Evolutionary conservation across 768 basidiomycete species (phyloP).

Genomic region (Amanita brunnescens): DNA sequence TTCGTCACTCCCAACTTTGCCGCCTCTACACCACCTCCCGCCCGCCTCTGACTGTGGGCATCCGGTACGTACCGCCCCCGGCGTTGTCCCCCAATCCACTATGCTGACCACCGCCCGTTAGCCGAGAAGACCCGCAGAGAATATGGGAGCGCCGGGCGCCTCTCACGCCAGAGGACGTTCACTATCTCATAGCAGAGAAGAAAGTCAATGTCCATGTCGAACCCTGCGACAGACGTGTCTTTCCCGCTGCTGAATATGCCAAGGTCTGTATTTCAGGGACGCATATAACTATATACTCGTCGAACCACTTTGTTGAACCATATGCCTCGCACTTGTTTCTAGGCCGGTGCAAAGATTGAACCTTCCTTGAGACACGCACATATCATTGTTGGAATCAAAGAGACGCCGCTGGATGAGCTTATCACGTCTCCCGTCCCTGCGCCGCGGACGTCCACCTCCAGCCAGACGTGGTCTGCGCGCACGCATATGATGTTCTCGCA

Average conservation of each 20-base stretch:
- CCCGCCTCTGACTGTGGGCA: slow-evolving; percentile 21
- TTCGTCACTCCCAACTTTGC: neutral
- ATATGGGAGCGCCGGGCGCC: slow-evolving; percentile 87
- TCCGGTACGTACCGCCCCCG: slow-evolving; percentile 15
- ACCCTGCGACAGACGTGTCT: slow-evolving; percentile 70
- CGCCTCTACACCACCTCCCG: slow-evolving; percentile 6
- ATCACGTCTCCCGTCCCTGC: slow-evolving; percentile 32
- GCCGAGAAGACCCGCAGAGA: slow-evolving; percentile 70
- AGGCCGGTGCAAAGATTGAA: slow-evolving; percentile 75
- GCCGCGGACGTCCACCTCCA: slow-evolving; percentile 8
- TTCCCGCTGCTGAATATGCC: slow-evolving; percentile 50
- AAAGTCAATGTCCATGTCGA: slow-evolving; percentile 66
- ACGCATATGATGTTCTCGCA: slow-evolving; percentile 92
- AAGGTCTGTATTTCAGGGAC: slow-evolving; percentile 37
- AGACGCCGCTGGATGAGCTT: slow-evolving; percentile 62
- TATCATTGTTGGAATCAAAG: slow-evolving; percentile 84
- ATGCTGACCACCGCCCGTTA: slow-evolving; percentile 5
- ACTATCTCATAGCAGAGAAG: slow-evolving; percentile 44
- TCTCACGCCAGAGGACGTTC: slow-evolving; percentile 68
- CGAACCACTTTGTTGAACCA: neutral
- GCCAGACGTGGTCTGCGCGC: slow-evolving; percentile 24
- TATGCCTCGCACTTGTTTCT: slow-evolving; percentile 1
- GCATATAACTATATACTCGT: neutral
- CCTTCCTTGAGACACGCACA: slow-evolving; percentile 53
- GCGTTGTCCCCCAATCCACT: neutral